These are phyloP conservation scores for Ascocoryne sarcoides DNA, from an alignment of 2,329 filamentous ascomycete genomes.

Conservation along the genomic window DNA sequence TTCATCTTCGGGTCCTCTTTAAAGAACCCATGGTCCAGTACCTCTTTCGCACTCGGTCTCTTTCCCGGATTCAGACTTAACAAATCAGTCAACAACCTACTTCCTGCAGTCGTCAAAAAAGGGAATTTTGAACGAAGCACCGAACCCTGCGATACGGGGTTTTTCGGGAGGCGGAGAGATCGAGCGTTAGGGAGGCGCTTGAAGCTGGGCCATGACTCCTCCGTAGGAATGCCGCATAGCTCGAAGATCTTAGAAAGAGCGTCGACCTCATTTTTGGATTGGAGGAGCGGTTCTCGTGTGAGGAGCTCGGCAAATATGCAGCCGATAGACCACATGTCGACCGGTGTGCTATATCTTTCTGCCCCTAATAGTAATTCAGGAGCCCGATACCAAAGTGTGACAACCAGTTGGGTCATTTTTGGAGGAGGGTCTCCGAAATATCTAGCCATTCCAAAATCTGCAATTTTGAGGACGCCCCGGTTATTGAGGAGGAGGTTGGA, in stretches of 20 bases:
- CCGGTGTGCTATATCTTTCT: constrained; percentile 60
- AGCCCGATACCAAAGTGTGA: constrained; percentile 93
- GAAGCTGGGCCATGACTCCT: constrained; percentile 79
- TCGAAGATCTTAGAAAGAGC: constrained; percentile 82
- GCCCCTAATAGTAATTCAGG: constrained; percentile 84
- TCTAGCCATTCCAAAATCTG: constrained; percentile 96
- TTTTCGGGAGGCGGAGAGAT: constrained; percentile 59
- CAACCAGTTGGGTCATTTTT: constrained; percentile 82
- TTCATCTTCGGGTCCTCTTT: constrained; percentile 83
- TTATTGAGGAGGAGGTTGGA: constrained; percentile 94
- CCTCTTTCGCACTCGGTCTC: constrained; percentile 62
- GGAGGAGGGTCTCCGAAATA: constrained; percentile 73
- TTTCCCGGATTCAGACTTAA: constrained; percentile 65
- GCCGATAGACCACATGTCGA: constrained; percentile 95
- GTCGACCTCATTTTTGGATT: constrained; percentile 88
- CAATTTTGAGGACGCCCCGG: constrained; percentile 87
- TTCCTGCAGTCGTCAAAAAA: constrained; percentile 67
- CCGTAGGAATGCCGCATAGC: constrained; percentile 77
- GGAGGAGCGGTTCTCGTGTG: constrained; percentile 71
- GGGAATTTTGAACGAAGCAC: constrained; percentile 72
- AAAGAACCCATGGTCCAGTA: constrained; percentile 79
- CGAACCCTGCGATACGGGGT: constrained; percentile 33
- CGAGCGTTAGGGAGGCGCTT: constrained; percentile 79
- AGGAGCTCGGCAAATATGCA: constrained; percentile 94
- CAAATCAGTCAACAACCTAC: constrained; percentile 57